phyloP scores from a whole-genome alignment of 2,329 filamentous ascomycete genomes.

The Sordariomycetes sp. region DNA sequence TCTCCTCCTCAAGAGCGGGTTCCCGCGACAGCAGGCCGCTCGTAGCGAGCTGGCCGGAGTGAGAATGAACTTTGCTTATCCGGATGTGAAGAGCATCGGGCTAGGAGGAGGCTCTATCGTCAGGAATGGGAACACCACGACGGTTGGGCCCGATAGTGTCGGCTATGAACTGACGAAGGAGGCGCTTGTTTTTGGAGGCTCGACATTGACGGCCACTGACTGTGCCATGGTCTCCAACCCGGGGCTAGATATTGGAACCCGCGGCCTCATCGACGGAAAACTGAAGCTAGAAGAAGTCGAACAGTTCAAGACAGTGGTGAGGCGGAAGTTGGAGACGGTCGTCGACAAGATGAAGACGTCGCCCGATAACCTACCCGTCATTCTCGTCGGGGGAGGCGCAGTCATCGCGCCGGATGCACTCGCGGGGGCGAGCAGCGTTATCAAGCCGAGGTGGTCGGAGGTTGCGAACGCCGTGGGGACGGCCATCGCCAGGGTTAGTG shows the following conservation, averaged over 20 bases:
- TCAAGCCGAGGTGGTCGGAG: constrained; percentile 44
- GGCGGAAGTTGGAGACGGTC: constrained; percentile 39
- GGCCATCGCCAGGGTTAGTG: constrained; percentile 49
- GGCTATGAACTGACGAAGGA: constrained; percentile 44
- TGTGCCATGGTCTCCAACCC: constrained; percentile 22
- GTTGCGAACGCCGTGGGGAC: constrained; percentile 58
- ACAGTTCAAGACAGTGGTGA: constrained; percentile 27
- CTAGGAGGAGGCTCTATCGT: constrained; percentile 49
- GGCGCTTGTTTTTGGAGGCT: constrained; percentile 45
- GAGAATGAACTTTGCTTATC: constrained; percentile 48
- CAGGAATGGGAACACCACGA: constrained; percentile 23
- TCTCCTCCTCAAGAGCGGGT: constrained; percentile 47
- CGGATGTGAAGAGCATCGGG: constrained; percentile 49
- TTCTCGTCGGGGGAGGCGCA: constrained; percentile 54
- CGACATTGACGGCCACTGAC: constrained; percentile 49
- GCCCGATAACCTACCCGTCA: constrained; percentile 44
- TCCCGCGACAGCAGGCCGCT: constrained; percentile 51
- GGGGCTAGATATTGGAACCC: constrained; percentile 1
- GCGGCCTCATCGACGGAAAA: constrained; percentile 19
- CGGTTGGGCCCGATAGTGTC: constrained; percentile 52
- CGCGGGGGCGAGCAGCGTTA: constrained; percentile 41
- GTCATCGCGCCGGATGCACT: constrained; percentile 46
- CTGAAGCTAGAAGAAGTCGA: constrained; percentile 20
- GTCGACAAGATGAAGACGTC: constrained; percentile 55
- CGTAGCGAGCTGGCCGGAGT: constrained; percentile 54